Evolutionary conservation across 805 yeast species (phyloP).

Genomic region (Kodamaea sagamina): DNA sequence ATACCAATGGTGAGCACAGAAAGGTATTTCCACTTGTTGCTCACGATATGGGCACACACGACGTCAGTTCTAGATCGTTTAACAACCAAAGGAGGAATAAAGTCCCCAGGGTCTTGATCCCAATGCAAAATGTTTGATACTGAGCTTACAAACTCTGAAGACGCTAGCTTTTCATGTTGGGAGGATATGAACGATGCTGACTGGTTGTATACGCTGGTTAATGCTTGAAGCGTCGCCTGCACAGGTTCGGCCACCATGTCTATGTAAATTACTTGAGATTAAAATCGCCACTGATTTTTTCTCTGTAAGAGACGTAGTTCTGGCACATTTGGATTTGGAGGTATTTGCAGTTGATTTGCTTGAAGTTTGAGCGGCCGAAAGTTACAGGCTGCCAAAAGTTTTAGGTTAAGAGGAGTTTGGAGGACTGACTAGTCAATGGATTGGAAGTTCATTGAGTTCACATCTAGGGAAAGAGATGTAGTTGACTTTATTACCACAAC

Average conservation of each 20-base stretch:
- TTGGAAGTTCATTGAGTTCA: too few species aligned
- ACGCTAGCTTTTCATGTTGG: slow-evolving; percentile 27
- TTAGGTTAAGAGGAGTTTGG: too few species aligned
- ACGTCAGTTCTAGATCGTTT: slow-evolving; percentile 5
- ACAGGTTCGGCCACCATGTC: slow-evolving; percentile 50
- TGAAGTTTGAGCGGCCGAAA: too few species aligned
- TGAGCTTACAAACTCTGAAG: slow-evolving; percentile 15
- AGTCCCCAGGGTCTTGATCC: background rate
- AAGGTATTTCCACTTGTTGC: slow-evolving; percentile 11
- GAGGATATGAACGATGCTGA: slow-evolving; percentile 24
- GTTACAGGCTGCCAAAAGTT: too few species aligned
- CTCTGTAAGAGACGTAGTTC: background rate
- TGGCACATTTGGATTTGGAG: background rate
- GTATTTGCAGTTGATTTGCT: too few species aligned
- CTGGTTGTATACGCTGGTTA: slow-evolving; percentile 24
- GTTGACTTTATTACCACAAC: too few species aligned
- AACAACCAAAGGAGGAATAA: slow-evolving; percentile 5
- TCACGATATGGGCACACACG: slow-evolving; percentile 3
- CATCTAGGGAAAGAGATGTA: too few species aligned
- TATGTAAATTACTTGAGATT: background rate
- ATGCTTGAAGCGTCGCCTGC: slow-evolving; percentile 36
- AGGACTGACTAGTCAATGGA: too few species aligned
- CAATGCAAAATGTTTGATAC: background rate
- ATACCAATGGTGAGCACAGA: slow-evolving; percentile 29
- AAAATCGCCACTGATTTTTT: background rate